phyloP scores from a whole-genome alignment of 176 grass and related monocot species.

The Aegilops speltoides region DNA sequence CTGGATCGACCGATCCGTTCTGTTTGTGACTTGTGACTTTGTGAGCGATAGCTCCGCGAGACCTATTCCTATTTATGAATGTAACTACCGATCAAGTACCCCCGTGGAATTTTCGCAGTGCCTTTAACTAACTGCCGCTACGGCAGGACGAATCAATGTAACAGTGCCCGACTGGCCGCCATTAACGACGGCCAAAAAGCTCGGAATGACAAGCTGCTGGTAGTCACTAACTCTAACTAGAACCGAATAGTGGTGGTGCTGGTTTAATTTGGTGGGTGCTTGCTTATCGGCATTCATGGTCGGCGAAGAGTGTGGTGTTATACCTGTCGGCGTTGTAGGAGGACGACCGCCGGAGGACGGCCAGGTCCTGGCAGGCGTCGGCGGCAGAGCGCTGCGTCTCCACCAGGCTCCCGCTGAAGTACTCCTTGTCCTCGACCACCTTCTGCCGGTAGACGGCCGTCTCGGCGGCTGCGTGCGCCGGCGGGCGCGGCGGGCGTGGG shows the following conservation, averaged over 20 bases:
- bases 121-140: constrained; percentile 13
- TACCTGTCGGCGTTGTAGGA: constrained; percentile 83
- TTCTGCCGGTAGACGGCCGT: constrained; percentile 1
- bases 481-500: constrained; percentile 24
- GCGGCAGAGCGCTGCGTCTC: constrained; percentile 48
- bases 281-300: background rate
- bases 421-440: constrained; percentile 65
- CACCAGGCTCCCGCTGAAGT: constrained; percentile 75
- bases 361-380: constrained; percentile 19
- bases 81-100: constrained; percentile 15
- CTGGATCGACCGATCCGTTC: background rate
- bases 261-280: background rate
- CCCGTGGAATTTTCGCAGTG: background rate
- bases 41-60: constrained; percentile 36
- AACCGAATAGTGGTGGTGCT: background rate
- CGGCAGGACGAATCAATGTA: constrained; percentile 29
- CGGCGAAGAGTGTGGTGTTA: background rate
- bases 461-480: background rate
- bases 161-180: background rate
- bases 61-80: constrained; percentile 38
- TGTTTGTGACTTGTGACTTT: constrained; percentile 4
- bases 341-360: constrained; percentile 65
- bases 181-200: background rate
- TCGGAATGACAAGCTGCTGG: background rate
- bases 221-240: background rate